Evolutionary conservation across 345 rosid species (phyloP).

Genomic region (Camelina neglecta): DNA sequence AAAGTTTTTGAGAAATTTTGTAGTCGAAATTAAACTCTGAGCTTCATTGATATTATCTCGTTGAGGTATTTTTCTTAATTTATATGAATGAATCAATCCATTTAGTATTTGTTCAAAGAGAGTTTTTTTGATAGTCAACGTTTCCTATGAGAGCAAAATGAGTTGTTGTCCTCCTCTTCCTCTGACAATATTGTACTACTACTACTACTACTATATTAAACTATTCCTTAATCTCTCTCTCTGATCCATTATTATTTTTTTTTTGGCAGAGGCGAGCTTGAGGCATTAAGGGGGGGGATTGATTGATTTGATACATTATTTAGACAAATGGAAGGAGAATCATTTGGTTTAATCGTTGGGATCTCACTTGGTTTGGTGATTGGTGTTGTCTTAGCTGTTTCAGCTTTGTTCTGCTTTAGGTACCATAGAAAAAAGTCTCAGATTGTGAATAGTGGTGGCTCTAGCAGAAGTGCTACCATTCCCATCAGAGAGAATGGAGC

Average conservation of each 20-base stretch:
- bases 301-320: not conserved
- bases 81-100: not conserved
- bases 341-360: slow-evolving; percentile 87
- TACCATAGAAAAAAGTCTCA: slow-evolving; percentile 82
- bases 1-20: not conserved
- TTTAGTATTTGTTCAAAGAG: slow-evolving; percentile 28
- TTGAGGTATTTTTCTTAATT: not conserved
- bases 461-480: slow-evolving; percentile 71
- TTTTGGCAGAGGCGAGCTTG: slow-evolving; percentile 50
- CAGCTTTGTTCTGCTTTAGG: slow-evolving; percentile 60
- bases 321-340: slow-evolving; percentile 67
- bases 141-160: not conserved
- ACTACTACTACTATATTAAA: not conserved
- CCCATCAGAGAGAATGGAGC: slow-evolving; percentile 86
- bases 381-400: slow-evolving; percentile 78
- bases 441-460: slow-evolving; percentile 89
- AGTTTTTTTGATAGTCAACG: slow-evolving; percentile 33
- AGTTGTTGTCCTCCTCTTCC: slow-evolving; percentile 32
- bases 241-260: slow-evolving; percentile 31
- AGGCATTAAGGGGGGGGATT: not conserved
- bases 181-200: slow-evolving; percentile 8
- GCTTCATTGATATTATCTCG: not conserved
- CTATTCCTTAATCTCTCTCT: not conserved
- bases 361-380: slow-evolving; percentile 91
- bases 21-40: not conserved